Conservation (phyloP, 805 yeast genomes). For the Hanseniaspora nectarophila region DNA sequence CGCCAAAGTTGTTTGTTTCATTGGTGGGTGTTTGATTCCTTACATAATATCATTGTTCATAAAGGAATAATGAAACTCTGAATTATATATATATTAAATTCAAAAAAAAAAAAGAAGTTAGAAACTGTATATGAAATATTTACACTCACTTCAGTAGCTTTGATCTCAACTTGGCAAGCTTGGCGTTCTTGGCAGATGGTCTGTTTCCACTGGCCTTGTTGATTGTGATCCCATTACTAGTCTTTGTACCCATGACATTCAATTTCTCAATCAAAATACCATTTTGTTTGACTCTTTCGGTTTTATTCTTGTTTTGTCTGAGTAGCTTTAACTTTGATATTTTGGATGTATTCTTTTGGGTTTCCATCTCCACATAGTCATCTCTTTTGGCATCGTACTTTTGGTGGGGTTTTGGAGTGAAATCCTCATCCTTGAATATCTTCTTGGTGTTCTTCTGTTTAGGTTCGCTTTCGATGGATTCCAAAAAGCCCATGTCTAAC, state of each 20-base stretch:
- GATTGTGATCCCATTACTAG: background rate
- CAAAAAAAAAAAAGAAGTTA: background rate
- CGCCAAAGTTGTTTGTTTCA: background rate
- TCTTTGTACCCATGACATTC: background rate
- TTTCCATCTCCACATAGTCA: slow-evolving; percentile 8
- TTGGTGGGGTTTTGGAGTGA: slow-evolving; percentile 1
- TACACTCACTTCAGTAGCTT: background rate
- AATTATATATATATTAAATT: background rate
- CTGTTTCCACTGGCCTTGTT: background rate
- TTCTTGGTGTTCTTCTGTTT: slow-evolving; percentile 25
- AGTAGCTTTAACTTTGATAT: slow-evolving; percentile 6
- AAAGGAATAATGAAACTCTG: background rate
- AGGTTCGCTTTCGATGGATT: slow-evolving; percentile 22
- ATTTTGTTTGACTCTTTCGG: slow-evolving; percentile 7
- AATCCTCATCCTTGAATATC: slow-evolving; percentile 27
- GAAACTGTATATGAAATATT: background rate
- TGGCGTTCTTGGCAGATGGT: slow-evolving; percentile 7
- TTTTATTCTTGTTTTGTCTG: slow-evolving; percentile 9
- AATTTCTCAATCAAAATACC: slow-evolving; percentile 10
- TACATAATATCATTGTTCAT: slow-evolving; percentile 2
- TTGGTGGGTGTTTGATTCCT: slow-evolving; percentile 7
- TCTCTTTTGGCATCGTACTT: slow-evolving; percentile 10
- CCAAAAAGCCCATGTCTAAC: slow-evolving; percentile 33
- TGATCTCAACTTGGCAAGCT: slow-evolving; percentile 5
- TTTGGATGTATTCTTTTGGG: slow-evolving; percentile 17